phyloP scores from a whole-genome alignment of 495 filamentous ascomycete species.

The Elaphomyces granulatus region DNA sequence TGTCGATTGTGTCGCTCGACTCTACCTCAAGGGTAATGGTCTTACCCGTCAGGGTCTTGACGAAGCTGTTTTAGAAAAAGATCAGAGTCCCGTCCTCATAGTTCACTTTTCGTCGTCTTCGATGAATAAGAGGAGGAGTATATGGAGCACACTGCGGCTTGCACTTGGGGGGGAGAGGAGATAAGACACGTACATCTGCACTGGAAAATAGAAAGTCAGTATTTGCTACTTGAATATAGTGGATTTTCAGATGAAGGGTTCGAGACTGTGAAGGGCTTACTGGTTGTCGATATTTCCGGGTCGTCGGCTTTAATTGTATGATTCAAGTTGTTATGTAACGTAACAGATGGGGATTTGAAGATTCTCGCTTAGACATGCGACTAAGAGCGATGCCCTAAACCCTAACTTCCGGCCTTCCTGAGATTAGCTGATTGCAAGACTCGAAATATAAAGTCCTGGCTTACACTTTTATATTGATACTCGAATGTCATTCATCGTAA shows the following conservation, averaged over 20 bases:
- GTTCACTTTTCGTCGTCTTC: background rate
- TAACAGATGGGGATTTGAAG: conserved; percentile 19
- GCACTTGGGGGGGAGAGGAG: conserved; percentile 7
- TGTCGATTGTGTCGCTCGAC: conserved; percentile 97
- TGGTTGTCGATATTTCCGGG: conserved; percentile 40
- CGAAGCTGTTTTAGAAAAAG: conserved; percentile 50
- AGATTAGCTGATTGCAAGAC: background rate
- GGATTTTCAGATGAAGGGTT: conserved; percentile 7
- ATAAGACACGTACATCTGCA: conserved; percentile 57
- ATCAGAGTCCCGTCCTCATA: conserved; percentile 1
- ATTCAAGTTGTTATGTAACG: conserved; percentile 22
- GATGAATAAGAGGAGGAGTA: conserved; percentile 1
- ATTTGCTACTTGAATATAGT: conserved; percentile 4
- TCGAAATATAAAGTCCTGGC: conserved; percentile 4
- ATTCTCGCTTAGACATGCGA: conserved; percentile 29
- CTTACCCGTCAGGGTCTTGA: conserved; percentile 97
- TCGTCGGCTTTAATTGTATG: conserved; percentile 24
- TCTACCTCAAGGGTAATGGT: conserved; percentile 99
- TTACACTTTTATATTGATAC: too few species aligned
- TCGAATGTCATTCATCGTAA: too few species aligned
- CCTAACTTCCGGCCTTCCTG: conserved; percentile 1
- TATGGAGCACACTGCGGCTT: too few species aligned
- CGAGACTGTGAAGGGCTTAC: conserved; percentile 30
- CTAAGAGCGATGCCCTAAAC: background rate
- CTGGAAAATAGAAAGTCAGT: conserved; percentile 37